Percentiles rank a stretch among this genome's conserved stretches.
Evolutionary conservation across 1,284 basidiomycete genomes (phyloP).

Genomic region (Uromyces viciae-fabae): DNA sequence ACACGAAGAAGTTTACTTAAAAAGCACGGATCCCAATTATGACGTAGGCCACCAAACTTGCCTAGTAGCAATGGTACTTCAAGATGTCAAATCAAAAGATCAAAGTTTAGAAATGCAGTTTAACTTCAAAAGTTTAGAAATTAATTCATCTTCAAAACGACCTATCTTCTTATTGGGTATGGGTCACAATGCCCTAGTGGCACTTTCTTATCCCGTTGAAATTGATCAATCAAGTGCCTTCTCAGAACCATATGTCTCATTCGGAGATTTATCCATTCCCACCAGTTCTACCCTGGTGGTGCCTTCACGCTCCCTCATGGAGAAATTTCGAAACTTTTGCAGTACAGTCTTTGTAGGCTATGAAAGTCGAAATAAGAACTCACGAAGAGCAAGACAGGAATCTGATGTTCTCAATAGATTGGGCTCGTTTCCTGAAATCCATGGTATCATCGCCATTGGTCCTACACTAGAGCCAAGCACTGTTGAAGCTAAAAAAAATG

Average conservation of each 20-base stretch:
- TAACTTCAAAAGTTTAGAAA: background rate
- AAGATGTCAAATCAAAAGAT: constrained; percentile 6
- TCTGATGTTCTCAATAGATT: background rate
- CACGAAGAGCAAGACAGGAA: background rate
- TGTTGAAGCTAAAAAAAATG: background rate
- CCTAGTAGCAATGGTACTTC: background rate
- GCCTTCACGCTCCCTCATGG: background rate
- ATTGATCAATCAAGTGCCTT: background rate
- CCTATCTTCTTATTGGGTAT: constrained; percentile 22
- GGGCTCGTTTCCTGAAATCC: background rate
- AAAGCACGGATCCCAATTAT: background rate
- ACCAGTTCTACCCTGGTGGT: constrained; percentile 1
- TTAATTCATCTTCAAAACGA: background rate
- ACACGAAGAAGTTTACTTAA: too few relatives aligned
- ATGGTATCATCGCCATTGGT: constrained; percentile 23
- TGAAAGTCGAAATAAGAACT: constrained; percentile 1
- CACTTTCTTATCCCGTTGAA: constrained; percentile 26
- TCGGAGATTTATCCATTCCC: constrained; percentile 8
- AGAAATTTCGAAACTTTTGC: constrained; percentile 4
- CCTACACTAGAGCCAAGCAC: constrained; percentile 4
- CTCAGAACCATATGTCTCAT: background rate
- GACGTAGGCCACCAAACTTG: constrained; percentile 19
- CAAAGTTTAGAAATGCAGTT: background rate
- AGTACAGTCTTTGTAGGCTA: background rate
- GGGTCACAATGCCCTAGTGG: constrained; percentile 21